Base-by-base conservation (phyloP, 352 stramenopile genomes). In the Pythium diclinum region DNA sequence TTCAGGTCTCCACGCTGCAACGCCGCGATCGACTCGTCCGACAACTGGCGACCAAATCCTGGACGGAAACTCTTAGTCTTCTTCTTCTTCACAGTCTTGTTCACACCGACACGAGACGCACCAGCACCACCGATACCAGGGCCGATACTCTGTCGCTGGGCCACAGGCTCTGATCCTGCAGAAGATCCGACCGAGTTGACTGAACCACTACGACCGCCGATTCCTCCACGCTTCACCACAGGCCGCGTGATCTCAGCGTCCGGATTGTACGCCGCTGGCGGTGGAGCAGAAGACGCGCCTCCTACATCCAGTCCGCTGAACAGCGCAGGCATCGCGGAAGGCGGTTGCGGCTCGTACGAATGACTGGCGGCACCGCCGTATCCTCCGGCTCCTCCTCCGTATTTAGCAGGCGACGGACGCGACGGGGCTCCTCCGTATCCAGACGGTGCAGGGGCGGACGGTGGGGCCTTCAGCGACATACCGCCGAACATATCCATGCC, bases 61-160 rank as follows among this genome's bases (percentile, higher is more conserved):
- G 86, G 86, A 6, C 86, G 86, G 53, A 95, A 95, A 13, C 76
- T 87, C 70, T 92, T 92, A 34, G 86, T 92, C 69, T 93, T 95
- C 63, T 92, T 92, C 73, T 89, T 90, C 38, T 90, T 88, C 19
- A 71, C 67, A 5, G 28, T 46, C 49, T 89, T 89, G 11, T 69
- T 68, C 21, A 55, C 47, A n/a, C 65, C 60, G 8, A 61, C 55
- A 28, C 67, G 67, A 10, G 67, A 61, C 30, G 59, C 60, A 16
- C 21, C 25, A 38, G 14, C 44, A 14, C 38, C 32, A 10, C 51
- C 59, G 1, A 60, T 33, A 10, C 52, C 56, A 6, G 63, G 52
- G 11, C 56, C 54, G 46, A 61, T 65, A n/a, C 53, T 63, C 16
- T 61, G 65, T 0, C 54, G 59, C 40, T 66, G 56, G 3, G 63